Evolutionary conservation across 306 rosid genomes (phyloP).

Genomic region (Acacia confusa): DNA sequence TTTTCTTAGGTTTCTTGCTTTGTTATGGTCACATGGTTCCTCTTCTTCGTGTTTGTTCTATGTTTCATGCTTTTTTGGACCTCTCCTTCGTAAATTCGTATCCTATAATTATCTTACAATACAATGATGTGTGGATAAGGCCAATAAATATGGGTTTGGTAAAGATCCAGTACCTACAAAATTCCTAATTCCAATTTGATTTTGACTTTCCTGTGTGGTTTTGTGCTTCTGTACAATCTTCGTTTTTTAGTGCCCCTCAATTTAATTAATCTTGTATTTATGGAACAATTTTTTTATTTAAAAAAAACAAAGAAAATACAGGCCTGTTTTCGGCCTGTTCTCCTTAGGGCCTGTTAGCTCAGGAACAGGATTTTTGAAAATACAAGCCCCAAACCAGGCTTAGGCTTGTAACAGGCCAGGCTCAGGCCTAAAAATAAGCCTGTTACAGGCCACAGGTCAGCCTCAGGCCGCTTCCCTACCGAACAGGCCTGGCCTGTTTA

Average conservation of each 20-base stretch:
- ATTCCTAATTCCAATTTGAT: background rate
- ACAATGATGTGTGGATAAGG: background rate
- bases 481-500: too few relatives aligned
- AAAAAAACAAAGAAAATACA: too few relatives aligned
- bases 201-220: background rate
- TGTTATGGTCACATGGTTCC: background rate
- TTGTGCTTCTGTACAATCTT: background rate
- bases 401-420: too few relatives aligned
- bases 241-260: background rate
- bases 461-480: too few relatives aligned
- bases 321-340: too few relatives aligned
- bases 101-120: background rate
- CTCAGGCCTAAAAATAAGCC: too few relatives aligned
- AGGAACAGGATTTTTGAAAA: too few relatives aligned
- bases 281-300: too few relatives aligned
- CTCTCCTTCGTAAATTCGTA: background rate
- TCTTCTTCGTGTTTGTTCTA: background rate
- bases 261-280: too few relatives aligned
- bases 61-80: background rate
- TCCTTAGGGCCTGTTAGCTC: too few relatives aligned
- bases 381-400: too few relatives aligned
- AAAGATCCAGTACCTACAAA: background rate
- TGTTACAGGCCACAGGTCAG: too few relatives aligned
- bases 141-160: background rate
- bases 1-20: background rate